phyloP scores from a whole-genome alignment of 495 filamentous ascomycete genomes.

The Alectoria sarmentosa region DNA sequence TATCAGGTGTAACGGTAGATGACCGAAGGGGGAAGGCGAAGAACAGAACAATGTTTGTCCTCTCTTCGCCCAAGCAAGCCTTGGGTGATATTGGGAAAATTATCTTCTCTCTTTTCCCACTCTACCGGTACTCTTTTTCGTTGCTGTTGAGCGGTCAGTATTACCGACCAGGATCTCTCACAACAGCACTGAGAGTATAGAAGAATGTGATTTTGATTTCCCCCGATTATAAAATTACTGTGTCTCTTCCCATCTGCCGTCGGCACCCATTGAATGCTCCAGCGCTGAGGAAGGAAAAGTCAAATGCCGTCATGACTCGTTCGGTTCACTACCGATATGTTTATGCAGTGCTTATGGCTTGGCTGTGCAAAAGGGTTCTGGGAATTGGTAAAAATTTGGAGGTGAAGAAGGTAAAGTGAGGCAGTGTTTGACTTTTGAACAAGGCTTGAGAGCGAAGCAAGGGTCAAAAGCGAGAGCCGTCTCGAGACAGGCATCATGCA shows the following conservation, averaged over 20 bases:
- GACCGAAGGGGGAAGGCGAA: neutral
- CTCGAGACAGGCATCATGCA: slow-evolving; percentile 1
- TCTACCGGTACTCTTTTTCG: neutral
- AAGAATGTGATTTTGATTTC: neutral
- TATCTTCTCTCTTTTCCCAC: neutral
- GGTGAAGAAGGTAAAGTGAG: slow-evolving; percentile 6
- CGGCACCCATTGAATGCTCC: slow-evolving; percentile 13
- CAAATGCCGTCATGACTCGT: slow-evolving; percentile 22
- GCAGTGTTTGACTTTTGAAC: slow-evolving; percentile 11
- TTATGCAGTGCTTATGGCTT: slow-evolving; percentile 2
- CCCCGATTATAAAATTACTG: slow-evolving; percentile 18
- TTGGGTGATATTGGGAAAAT: neutral
- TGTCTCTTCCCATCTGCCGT: slow-evolving; percentile 11
- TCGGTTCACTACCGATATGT: slow-evolving; percentile 2
- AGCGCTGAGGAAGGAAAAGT: slow-evolving; percentile 15
- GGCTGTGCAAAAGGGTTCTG: slow-evolving; percentile 7
- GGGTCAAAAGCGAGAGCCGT: slow-evolving; percentile 9
- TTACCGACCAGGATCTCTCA: neutral
- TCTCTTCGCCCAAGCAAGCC: neutral
- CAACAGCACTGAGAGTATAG: neutral
- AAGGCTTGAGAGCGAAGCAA: neutral
- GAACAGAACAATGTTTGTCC: neutral
- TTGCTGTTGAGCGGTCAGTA: neutral
- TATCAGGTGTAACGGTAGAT: neutral
- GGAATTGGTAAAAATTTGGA: slow-evolving; percentile 2